These are phyloP conservation scores for Sugiyamaella valdiviana DNA, from an alignment of 805 yeast genomes.

Conservation along the genomic window DNA sequence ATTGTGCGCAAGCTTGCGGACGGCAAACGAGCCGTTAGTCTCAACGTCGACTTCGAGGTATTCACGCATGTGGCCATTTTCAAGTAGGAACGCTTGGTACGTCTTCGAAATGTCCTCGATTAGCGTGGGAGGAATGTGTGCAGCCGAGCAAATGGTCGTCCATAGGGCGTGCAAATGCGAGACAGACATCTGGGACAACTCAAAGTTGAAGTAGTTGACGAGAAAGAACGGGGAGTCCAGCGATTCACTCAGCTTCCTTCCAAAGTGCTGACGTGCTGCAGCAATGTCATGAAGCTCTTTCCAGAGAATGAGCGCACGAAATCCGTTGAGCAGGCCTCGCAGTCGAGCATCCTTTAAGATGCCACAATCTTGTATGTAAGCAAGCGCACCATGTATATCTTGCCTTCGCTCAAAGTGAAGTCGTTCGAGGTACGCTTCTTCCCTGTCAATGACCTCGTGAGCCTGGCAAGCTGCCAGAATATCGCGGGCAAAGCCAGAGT, in stretches of 20 bases:
- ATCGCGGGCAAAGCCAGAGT: slow-evolving; percentile 25
- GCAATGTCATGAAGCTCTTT: slow-evolving; percentile 16
- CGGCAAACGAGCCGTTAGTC: slow-evolving; percentile 22
- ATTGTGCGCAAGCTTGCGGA: slow-evolving; percentile 13
- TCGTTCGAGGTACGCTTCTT: slow-evolving; percentile 17
- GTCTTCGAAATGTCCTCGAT: slow-evolving; percentile 26
- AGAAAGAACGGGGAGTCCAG: slow-evolving; percentile 27
- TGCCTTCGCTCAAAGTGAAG: slow-evolving; percentile 25
- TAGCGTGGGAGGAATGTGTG: slow-evolving; percentile 24
- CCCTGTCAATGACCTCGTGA: slow-evolving; percentile 1
- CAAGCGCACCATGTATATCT: slow-evolving; percentile 5
- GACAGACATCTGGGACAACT: slow-evolving; percentile 15
- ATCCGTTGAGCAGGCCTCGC: neutral
- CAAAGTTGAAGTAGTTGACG: slow-evolving; percentile 29
- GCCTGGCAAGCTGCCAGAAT: slow-evolving; percentile 13
- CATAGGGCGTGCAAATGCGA: slow-evolving; percentile 14
- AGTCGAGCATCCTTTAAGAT: neutral
- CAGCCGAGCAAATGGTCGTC: slow-evolving; percentile 17
- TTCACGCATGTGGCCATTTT: slow-evolving; percentile 7
- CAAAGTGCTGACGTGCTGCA: slow-evolving; percentile 24
- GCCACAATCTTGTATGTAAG: slow-evolving; percentile 2
- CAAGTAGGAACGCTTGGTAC: slow-evolving; percentile 23
- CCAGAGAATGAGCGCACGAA: slow-evolving; percentile 9
- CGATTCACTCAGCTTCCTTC: slow-evolving; percentile 15
- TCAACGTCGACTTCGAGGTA: slow-evolving; percentile 21